phyloP scores from a whole-genome alignment of 768 basidiomycete genomes.

The Auricularia heimuer region DNA sequence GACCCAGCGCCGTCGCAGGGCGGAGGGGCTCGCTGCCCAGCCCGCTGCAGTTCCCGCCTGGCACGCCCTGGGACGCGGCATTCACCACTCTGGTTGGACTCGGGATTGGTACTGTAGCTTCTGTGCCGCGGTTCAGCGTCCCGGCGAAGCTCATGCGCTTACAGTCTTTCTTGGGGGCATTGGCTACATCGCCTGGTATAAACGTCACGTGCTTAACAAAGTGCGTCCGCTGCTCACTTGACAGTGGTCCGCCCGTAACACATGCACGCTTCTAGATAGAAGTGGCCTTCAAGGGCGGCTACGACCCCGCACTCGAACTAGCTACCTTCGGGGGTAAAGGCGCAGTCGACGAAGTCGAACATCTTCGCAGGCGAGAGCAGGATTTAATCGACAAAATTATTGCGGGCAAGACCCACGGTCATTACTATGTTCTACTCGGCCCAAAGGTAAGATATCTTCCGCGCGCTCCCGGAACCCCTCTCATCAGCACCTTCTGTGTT shows the following conservation, averaged over 20 bases:
- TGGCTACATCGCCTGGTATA: conserved; percentile 71
- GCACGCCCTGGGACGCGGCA: conserved; percentile 33
- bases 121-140: background rate
- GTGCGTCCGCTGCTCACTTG: conserved; percentile 26
- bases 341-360: conserved; percentile 38
- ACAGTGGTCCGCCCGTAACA: too few species aligned
- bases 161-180: conserved; percentile 63
- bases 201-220: conserved; percentile 70
- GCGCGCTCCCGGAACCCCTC: background rate
- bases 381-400: conserved; percentile 69
- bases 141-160: background rate
- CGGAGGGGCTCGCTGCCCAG: background rate
- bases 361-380: conserved; percentile 66
- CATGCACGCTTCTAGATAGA: conserved; percentile 45
- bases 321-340: conserved; percentile 33
- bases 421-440: conserved; percentile 70
- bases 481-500: conserved; percentile 8
- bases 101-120: conserved; percentile 36
- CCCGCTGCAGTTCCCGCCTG: background rate
- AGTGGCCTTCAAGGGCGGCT: conserved; percentile 66
- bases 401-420: conserved; percentile 57
- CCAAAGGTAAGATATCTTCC: conserved; percentile 45
- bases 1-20: background rate
- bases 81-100: conserved; percentile 54
- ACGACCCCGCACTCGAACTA: conserved; percentile 73